Conservation (phyloP, 106 monocot genomes). For the Acorus gramineus region DNA sequence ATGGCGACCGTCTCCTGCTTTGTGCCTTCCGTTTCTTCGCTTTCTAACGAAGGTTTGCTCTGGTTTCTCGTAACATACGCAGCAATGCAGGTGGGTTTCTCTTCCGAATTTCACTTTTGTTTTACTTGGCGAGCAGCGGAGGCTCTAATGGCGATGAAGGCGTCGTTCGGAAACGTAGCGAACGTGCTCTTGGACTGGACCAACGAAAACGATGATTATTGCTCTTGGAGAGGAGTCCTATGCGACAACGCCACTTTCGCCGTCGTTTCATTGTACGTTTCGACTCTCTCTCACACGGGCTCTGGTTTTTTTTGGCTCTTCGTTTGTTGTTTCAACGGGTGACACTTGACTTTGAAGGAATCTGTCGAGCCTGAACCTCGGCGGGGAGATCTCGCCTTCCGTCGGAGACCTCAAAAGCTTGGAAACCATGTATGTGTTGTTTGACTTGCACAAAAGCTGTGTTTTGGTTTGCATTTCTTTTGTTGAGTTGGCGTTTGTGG, state of each 20-base stretch:
- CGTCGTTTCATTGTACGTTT: conserved; percentile 56
- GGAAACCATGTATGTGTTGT: conserved; percentile 43
- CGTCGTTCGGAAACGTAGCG: conserved; percentile 55
- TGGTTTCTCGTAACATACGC: no score
- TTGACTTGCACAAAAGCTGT: neutral
- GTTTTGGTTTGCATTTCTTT: neutral
- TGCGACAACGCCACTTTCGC: conserved; percentile 56
- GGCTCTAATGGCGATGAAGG: conserved; percentile 51
- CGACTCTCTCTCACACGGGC: neutral
- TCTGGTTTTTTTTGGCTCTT: neutral
- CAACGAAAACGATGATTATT: conserved; percentile 27
- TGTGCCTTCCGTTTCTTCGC: conserved; percentile 7
- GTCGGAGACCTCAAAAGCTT: conserved; percentile 70
- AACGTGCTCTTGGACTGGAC: conserved; percentile 76
- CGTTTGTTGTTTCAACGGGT: neutral
- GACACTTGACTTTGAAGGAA: conserved; percentile 35
- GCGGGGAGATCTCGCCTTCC: conserved; percentile 81
- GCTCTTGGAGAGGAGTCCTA: conserved; percentile 75
- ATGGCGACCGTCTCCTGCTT: conserved; percentile 12
- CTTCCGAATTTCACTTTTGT: neutral
- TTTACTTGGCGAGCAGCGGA: conserved; percentile 21
- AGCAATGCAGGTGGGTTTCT: neutral
- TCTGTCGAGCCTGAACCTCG: conserved; percentile 84
- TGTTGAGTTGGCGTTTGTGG: neutral
- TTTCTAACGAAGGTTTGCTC: conserved; percentile 32